Evolutionary conservation across 73 alveolate genomes (phyloP), one percentile per base, ranked within the genome.

Genomic region (Stentor coeruleus): DNA sequence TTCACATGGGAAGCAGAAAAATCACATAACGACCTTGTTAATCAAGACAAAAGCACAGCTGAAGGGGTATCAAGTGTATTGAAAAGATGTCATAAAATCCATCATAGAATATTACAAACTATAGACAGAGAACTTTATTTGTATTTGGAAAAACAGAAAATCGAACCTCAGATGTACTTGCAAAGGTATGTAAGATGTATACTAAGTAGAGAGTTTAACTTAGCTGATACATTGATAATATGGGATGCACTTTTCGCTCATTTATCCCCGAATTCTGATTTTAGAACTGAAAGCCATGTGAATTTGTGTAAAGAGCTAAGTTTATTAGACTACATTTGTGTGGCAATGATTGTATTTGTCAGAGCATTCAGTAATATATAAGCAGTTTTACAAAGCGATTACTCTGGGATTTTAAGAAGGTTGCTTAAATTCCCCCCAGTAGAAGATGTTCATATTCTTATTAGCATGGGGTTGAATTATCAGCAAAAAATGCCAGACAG

Each of bases 271-370:
- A n/a, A 38, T 15, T 15, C 28, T 0, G 28, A 75, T n/a, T 20
- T 20, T 2, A 31, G 28, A 57, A 66, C 20, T 1, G 72, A 75
- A 2, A 40, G 28, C n/a, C 85, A 89, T 38, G 73, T 89, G 49
- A 82, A 84, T 36, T 35, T 41, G 35, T 58, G 28, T 39, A 39
- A 28, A 28, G 28, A 38, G 39, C 35, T 91, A 26, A 83, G 84
- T 37, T 75, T 74, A 40, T 82, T 87, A 15, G 96, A 91, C 81
- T 83, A 35, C 55, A 81, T 91, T 38, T 88, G 93, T 74, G 86
- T 88, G 1, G 88, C 92, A n/a, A 91, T 91, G 96, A 81, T 88
- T 3, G 60, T 36, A n/a, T 75, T 75, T 33, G 83, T 75, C 15
- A 38, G 72, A 1, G 20, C 59, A n/a, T 35, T 20, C 38, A 26